Conservation (phyloP, 2,329 filamentous ascomycete species). For the Penicillium sp. region DNA sequence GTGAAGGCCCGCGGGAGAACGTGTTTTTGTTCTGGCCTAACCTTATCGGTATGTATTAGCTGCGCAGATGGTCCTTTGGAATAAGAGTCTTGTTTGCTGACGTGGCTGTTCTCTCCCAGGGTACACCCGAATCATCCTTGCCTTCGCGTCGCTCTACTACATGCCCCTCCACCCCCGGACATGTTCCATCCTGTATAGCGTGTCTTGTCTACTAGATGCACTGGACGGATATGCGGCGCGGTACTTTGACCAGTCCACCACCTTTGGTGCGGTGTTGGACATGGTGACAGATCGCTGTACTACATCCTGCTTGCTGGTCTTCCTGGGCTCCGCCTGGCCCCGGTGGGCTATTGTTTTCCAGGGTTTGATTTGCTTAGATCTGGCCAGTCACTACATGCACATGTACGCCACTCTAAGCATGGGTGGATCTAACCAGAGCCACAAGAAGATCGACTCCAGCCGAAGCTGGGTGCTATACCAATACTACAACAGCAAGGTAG, state of each 20-base stretch:
- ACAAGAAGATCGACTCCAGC: conserved; percentile 90
- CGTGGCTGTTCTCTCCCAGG: conserved; percentile 50
- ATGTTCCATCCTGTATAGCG: conserved; percentile 79
- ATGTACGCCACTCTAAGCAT: conserved; percentile 96
- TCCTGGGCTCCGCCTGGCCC: conserved; percentile 90
- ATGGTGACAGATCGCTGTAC: conserved; percentile 99
- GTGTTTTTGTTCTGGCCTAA: conserved; percentile 82
- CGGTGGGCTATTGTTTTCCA: conserved; percentile 95
- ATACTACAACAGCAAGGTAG: conserved; percentile 96
- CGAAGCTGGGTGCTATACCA: conserved; percentile 87
- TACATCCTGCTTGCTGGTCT: conserved; percentile 90
- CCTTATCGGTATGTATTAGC: conserved; percentile 63
- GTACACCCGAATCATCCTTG: conserved; percentile 75
- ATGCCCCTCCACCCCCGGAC: conserved; percentile 98
- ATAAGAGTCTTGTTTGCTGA: background rate
- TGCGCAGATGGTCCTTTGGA: background rate
- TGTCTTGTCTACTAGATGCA: conserved; percentile 93
- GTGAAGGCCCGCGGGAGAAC: conserved; percentile 60
- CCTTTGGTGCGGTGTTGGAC: conserved; percentile 93
- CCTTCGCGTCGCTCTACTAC: conserved; percentile 92
- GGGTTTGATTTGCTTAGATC: conserved; percentile 83
- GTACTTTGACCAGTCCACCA: conserved; percentile 83
- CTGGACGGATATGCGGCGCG: conserved; percentile 93
- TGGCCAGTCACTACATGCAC: conserved; percentile 97
- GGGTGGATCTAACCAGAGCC: conserved; percentile 75